Base-by-base conservation (phyloP, 2,329 filamentous ascomycete species). In the Pestalotiopsis fici region DNA sequence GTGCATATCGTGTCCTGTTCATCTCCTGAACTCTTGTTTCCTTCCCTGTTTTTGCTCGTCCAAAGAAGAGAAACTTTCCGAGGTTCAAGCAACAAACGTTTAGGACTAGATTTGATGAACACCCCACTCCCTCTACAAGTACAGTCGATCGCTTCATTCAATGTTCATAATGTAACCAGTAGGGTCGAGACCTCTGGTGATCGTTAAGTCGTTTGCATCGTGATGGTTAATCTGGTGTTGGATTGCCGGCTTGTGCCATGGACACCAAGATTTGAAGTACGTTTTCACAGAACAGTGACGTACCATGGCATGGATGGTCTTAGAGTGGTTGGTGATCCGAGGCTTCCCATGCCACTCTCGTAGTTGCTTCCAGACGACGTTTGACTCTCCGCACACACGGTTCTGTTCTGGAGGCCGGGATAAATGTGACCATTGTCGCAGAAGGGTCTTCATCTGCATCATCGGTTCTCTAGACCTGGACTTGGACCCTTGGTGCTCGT, bases 381-480 rank as follows among this genome's bases (percentile, higher is more conserved):
- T 21, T 62, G 21, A 62, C 59, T 23, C 59, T 43, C 28, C 59
- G 25, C 21, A 62, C 37, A 50, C 59, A 62, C 11, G 59, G 59
- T 35, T 62, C 59, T 7, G 59, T 47, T 28, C 59, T 62, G 18
- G 59, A 62, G 21, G 23, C 37, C 18, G 59, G 59, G 12, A 62
- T 50, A 9, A 64, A 64, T 5, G 62, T 64, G 25, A 56, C 62
- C 25, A 6, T 55, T 18, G 54, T 31, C 54, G 25, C 25, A 54
- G 18, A 65, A n/a, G 23, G 31, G 25, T 59, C 56, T 7, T 47
- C 23, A 50, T 59, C 35, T 6, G n/a, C 64, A 18, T 28, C 54
- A 6, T 54, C 23, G 21, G 65, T 31, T 43, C 37, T 61, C 67
- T 68, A 68, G 65, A 68, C 64, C 60, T 64, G 64, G 57, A 59